Evolutionary conservation across 306 rosid genomes (phyloP), one percentile per base, ranked within the genome.

Genomic region (Hippophae gyantsensis): DNA sequence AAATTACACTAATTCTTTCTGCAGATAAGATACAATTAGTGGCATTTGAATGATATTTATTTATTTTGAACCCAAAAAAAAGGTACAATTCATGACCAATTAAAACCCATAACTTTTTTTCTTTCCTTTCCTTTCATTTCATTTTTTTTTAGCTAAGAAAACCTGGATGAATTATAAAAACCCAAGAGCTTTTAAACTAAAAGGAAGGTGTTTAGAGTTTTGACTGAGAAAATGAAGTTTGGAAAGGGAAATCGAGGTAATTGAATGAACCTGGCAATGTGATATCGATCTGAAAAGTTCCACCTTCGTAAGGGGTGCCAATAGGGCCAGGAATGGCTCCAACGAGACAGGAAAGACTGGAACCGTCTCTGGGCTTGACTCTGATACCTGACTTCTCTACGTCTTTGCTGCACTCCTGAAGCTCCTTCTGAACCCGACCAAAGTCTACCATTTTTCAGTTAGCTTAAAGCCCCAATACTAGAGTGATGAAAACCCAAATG

Each of bases 341-440:
- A 58, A 77, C 11, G 68, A 88, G 75, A 59, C 62, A 75, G 2
- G 81, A 63, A 7, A 92, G 95, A 67, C 48, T 80, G 42, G 61
- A 43, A 43, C 88, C 99, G 57, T 61, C 57, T 66, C 84, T 86
- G 8, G 86, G 95, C 7, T 53, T 68, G 56, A 92, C 88, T 40
- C 27, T 79, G 82, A 92, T 92, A n/a, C 99, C 96, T 0, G 99
- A 92, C 26, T 74, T 81, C 46, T 86, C 99, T 0, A 77, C 65
- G 75, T 92, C 99, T 59, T 73, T 85, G 71, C 77, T 64, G 78
- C 99, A 92, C 74, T 92, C 99, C 9, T 63, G 84, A 23, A 92
- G 95, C 90, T 92, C 99, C 86, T 92, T 92, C 79, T 92, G 99
- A 38, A 88, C 99, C 64, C 99, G 89, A 63, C 86, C 79, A 55